Evolutionary conservation across 495 filamentous ascomycete species (phyloP).

Genomic region (Neurospora tetraspora): DNA sequence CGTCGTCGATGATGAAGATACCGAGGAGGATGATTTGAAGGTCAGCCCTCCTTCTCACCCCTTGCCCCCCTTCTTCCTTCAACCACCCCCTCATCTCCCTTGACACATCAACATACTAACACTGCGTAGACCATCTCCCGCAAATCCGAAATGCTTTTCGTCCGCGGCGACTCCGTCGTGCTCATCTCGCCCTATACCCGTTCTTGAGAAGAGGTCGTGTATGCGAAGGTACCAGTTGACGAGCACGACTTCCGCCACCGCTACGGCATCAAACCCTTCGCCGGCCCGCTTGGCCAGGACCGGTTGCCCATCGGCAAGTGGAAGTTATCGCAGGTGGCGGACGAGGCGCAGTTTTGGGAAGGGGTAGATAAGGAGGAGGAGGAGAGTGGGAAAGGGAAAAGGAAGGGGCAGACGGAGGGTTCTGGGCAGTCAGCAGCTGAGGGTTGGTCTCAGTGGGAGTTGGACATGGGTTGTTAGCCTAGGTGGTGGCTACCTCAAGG

Average conservation of each 20-base stretch:
- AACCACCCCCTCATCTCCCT: not conserved
- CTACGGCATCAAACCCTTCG: not conserved
- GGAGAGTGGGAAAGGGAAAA: not conserved
- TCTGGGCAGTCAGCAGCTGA: not conserved
- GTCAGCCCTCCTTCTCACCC: constrained; percentile 2
- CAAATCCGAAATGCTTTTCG: constrained; percentile 98
- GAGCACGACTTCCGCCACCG: not conserved
- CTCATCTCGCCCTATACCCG: constrained; percentile 71
- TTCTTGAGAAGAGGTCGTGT: constrained; percentile 15
- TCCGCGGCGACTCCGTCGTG: constrained; percentile 95
- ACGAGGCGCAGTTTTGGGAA: not conserved
- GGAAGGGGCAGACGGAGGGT: not conserved
- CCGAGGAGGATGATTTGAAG: constrained; percentile 48
- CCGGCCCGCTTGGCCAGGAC: not conserved
- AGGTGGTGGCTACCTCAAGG: not conserved
- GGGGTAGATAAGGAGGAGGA: not conserved
- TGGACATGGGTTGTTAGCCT: not conserved
- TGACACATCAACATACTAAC: not conserved
- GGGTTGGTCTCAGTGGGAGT: not conserved
- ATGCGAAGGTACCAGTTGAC: not conserved
- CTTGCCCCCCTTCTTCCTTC: not conserved
- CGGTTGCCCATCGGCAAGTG: not conserved
- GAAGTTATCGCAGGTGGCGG: not conserved
- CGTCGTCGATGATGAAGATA: constrained; percentile 75
- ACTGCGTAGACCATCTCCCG: constrained; percentile 73